Conservation (phyloP, 1,284 basidiomycete genomes). For the Mixia osmundae region DNA sequence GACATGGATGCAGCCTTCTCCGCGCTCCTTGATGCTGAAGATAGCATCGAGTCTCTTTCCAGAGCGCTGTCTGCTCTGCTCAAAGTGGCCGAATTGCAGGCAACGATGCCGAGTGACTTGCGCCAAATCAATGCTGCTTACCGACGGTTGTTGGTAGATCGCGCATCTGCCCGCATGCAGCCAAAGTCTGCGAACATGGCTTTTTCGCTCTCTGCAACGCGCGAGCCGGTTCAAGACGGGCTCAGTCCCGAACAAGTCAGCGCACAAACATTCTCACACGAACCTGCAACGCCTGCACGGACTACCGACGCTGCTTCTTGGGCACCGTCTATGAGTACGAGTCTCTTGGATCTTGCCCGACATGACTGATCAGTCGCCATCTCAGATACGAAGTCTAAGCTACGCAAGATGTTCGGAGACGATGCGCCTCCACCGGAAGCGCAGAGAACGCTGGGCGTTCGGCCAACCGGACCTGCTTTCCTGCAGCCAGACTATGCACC, state of each 20-base stretch:
- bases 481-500: constrained; percentile 54
- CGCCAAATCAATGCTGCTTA: constrained; percentile 5
- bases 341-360: too few species aligned
- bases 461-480: constrained; percentile 14
- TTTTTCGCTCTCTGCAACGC: too few species aligned
- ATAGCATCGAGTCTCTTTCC: constrained; percentile 1
- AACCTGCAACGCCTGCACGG: too few species aligned
- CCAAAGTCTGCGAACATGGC: too few species aligned
- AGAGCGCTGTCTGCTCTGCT: not conserved
- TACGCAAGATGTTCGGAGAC: constrained; percentile 49
- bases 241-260: too few species aligned
- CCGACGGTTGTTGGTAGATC: too few species aligned
- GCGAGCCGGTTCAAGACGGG: too few species aligned
- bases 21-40: constrained; percentile 3
- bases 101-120: constrained; percentile 3
- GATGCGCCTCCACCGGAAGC: constrained; percentile 24
- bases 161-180: too few species aligned
- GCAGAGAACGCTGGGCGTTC: not conserved
- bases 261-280: too few species aligned
- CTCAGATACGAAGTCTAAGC: constrained; percentile 28
- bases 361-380: not conserved
- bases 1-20: not conserved
- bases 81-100: constrained; percentile 8
- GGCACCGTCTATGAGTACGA: too few species aligned
- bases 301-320: not conserved